Conservation (phyloP, 768 basidiomycete species). For the Rhizopogon vesiculosus region DNA sequence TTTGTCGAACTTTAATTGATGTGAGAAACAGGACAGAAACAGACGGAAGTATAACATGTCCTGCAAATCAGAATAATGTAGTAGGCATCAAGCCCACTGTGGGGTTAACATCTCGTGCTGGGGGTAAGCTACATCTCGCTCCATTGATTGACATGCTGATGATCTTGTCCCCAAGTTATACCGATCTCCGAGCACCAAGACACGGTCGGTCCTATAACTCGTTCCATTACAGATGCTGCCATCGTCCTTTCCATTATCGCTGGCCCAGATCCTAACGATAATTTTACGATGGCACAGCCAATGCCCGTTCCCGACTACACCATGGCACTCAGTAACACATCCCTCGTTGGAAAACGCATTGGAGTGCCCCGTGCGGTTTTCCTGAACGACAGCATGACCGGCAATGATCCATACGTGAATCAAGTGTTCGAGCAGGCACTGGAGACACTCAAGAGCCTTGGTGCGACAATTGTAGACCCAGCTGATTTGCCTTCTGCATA, state of each 20-base stretch:
- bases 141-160: not conserved
- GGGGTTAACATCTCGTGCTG: constrained; percentile 56
- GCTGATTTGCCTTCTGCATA: constrained; percentile 56
- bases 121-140: constrained; percentile 31
- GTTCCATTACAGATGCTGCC: constrained; percentile 51
- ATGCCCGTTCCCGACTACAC: constrained; percentile 48
- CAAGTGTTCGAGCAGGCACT: constrained; percentile 37
- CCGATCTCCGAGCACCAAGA: constrained; percentile 57
- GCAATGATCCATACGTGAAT: constrained; percentile 24
- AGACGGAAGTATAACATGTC: constrained; percentile 52
- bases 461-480: constrained; percentile 54
- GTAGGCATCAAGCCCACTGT: constrained; percentile 60
- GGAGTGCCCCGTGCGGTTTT: constrained; percentile 44
- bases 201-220: constrained; percentile 52
- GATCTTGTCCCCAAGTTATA: constrained; percentile 33
- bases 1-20: not conserved
- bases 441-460: constrained; percentile 32
- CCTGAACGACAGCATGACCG: constrained; percentile 22
- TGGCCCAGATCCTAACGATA: constrained; percentile 50
- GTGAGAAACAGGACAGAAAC: constrained; percentile 35
- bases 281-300: constrained; percentile 52
- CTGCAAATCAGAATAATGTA: constrained; percentile 46
- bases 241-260: constrained; percentile 52
- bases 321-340: constrained; percentile 43
- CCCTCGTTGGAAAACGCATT: constrained; percentile 47